Percentiles rank a stretch among this genome's conserved stretches.
phyloP scores from a whole-genome alignment of 2,329 filamentous ascomycete species.

The Diplodia seriata region DNA sequence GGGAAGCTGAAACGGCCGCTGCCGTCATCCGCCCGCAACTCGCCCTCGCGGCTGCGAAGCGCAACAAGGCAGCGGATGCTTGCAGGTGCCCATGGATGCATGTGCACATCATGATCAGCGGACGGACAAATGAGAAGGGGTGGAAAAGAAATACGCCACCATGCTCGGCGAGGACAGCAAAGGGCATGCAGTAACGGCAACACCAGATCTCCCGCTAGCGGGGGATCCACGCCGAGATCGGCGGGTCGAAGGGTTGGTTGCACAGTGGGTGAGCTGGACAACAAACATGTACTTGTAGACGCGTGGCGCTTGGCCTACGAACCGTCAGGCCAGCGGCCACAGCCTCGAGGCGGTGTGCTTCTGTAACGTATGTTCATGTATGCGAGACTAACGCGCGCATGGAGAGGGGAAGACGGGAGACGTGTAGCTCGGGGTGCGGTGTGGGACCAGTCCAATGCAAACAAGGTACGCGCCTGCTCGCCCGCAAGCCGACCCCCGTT shows the following conservation, averaged over 20 bases:
- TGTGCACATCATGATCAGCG: constrained; percentile 9
- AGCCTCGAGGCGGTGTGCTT: constrained; percentile 13
- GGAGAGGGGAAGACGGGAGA: background rate
- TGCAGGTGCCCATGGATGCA: constrained; percentile 12
- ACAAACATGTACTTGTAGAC: background rate
- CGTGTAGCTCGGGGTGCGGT: background rate
- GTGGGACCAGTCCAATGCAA: constrained; percentile 4
- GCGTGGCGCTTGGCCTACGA: background rate
- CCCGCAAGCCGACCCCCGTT: background rate
- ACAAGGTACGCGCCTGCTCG: background rate
- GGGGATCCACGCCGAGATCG: constrained; percentile 11
- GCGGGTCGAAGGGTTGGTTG: background rate
- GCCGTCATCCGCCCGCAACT: constrained; percentile 17
- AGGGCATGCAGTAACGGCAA: constrained; percentile 1
- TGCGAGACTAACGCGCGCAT: constrained; percentile 19
- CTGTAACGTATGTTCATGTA: constrained; percentile 6
- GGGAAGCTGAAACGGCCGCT: constrained; percentile 12
- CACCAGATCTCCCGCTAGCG: constrained; percentile 26
- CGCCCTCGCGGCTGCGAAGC: background rate
- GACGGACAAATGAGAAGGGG: background rate
- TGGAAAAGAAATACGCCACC: background rate
- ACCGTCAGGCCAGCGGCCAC: background rate
- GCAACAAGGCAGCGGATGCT: background rate
- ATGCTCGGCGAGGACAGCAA: background rate
- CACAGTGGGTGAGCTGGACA: constrained; percentile 1